A percentile compares a stretch with the other conserved stretches of the same genome.
phyloP scores from a whole-genome alignment of 1,284 basidiomycete genomes.

The Puccinia horiana region DNA sequence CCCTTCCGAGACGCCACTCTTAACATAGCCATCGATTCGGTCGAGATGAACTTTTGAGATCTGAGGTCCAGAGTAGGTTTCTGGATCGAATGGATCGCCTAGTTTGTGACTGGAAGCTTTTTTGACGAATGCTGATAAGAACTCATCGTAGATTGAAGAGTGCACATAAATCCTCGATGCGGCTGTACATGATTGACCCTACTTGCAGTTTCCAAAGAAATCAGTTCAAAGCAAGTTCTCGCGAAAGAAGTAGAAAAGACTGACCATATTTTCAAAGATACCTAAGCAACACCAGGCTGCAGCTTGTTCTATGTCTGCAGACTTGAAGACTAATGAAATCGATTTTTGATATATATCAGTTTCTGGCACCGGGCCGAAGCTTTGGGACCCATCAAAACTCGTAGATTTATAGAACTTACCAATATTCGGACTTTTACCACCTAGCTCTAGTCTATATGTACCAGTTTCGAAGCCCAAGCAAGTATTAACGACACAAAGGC shows the following conservation, averaged over 20 bases:
- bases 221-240: not conserved
- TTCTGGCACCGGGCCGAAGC: not conserved
- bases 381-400: not conserved
- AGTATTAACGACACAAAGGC: constrained; percentile 29
- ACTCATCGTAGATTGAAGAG: constrained; percentile 43
- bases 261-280: constrained; percentile 46
- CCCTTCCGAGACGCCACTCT: constrained; percentile 3
- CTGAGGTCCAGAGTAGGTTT: constrained; percentile 46
- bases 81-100: constrained; percentile 47
- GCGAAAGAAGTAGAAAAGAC: not conserved
- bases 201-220: constrained; percentile 7
- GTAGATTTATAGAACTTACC: constrained; percentile 5
- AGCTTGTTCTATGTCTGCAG: constrained; percentile 48
- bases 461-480: constrained; percentile 51
- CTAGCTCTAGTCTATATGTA: constrained; percentile 53
- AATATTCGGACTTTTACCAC: constrained; percentile 55
- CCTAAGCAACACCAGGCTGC: constrained; percentile 47
- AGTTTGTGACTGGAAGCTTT: constrained; percentile 32
- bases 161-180: constrained; percentile 49
- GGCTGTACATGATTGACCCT: constrained; percentile 51
- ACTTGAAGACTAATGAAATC: constrained; percentile 29
- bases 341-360: not conserved
- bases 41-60: constrained; percentile 38
- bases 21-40: constrained; percentile 24
- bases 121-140: constrained; percentile 40